Conservation (phyloP, 495 filamentous ascomycete species). For the Aspergillus kassunensis region DNA sequence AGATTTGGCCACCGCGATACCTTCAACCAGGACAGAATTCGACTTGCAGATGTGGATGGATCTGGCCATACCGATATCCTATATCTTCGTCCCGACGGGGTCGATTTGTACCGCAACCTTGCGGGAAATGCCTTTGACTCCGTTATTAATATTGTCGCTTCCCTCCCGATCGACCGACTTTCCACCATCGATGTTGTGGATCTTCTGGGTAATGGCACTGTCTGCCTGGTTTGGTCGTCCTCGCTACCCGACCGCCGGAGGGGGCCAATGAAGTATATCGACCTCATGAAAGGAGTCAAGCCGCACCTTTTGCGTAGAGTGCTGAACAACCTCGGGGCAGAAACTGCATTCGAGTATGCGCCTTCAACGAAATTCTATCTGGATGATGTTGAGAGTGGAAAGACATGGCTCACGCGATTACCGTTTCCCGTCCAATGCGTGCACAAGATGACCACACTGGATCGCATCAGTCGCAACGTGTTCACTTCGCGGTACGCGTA, state of each 20-base stretch:
- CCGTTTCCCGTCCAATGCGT: conserved; percentile 3
- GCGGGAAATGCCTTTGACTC: not conserved
- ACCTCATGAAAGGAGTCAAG: not conserved
- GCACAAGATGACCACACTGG: not conserved
- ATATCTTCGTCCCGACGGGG: not conserved
- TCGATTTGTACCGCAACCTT: not conserved
- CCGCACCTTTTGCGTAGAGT: not conserved
- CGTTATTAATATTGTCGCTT: not conserved
- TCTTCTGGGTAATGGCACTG: not conserved
- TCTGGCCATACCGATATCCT: not conserved
- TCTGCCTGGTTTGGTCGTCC: not conserved
- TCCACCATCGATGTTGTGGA: not conserved
- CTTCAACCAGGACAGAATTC: not conserved
- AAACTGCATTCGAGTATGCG: not conserved
- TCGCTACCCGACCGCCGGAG: too few relatives aligned
- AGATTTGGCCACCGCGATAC: not conserved
- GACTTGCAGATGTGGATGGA: not conserved
- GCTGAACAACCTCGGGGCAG: not conserved
- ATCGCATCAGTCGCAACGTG: not conserved
- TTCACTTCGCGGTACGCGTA: not conserved
- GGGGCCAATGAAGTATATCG: too few relatives aligned
- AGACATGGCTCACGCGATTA: not conserved
- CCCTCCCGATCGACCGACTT: not conserved
- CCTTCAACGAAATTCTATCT: conserved; percentile 2
- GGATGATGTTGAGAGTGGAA: not conserved